Evolutionary conservation across 129 eudicot genomes (phyloP).

Genomic region (Escallonia herrerae): DNA sequence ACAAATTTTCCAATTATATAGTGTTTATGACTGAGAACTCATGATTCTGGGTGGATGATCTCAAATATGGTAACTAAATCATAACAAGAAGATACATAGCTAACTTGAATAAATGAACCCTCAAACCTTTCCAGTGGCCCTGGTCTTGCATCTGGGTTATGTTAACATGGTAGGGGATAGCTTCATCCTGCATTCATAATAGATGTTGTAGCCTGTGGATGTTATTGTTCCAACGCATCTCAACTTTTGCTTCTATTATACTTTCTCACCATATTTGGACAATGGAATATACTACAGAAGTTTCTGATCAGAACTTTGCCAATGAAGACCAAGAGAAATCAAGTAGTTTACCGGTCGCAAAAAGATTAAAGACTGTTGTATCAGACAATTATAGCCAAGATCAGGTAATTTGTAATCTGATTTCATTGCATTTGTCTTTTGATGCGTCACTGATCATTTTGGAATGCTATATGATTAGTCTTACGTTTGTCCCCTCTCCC

Average conservation of each 20-base stretch:
- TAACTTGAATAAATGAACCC: neutral
- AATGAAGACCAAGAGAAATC: constrained; percentile 17
- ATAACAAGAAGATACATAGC: neutral
- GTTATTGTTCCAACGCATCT: neutral
- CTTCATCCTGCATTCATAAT: neutral
- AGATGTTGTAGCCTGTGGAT: neutral
- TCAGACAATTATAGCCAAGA: constrained; percentile 6
- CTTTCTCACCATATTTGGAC: neutral
- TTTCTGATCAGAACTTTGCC: constrained; percentile 39
- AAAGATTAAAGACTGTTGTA: constrained; percentile 21
- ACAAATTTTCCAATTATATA: too few relatives aligned
- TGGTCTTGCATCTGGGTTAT: neutral
- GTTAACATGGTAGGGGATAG: neutral
- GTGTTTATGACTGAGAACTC: too few relatives aligned
- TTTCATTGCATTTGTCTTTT: neutral
- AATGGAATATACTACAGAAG: constrained; percentile 24
- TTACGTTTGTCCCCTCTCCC: neutral
- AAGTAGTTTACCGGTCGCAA: neutral
- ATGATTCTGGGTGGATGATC: neutral
- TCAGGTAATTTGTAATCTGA: neutral
- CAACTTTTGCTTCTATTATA: neutral
- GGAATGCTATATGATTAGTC: neutral
- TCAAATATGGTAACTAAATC: neutral
- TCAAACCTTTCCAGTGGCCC: neutral
- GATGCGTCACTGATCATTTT: neutral